Evolutionary conservation across 1,139 yeast species (phyloP), one percentile per base, ranked within the genome.

Genomic region (Zygoascus sp.): DNA sequence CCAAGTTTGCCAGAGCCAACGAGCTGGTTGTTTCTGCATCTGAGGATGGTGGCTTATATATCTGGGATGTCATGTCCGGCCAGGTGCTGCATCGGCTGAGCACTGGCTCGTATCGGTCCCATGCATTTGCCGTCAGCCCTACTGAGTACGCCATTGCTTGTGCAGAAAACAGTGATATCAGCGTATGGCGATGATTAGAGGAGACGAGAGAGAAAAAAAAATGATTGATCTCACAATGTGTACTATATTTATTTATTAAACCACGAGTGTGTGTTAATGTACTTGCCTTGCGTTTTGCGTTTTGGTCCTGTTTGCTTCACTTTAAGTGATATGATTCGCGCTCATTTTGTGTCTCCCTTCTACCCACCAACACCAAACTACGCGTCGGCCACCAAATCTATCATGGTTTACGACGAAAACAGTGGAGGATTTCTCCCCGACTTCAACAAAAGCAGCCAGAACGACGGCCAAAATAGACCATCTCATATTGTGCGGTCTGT

Each of bases 31-130:
- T 87, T 0, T 83, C 95, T 3, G 95, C 94, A 0, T 78, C 95
- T 5, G 96, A 88, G 61, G 96, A 88, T 63, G 96, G 96, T 44
- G 82, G 81, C 55, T 77, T 89, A 44, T 86, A 84, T 62, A 79
- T 86, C 19, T 89, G 96, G 96, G 95, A 88, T 62, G 77, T 83
- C 36, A 75, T 75, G 23, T 81, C 92, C 5, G 96, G 95, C 0
- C 58, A 51, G 2, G 23, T 56, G 5, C 42, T 50, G 23, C 21
- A 41, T 10, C 32, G 35, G 21, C 38, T 48, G 15, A 10, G 41
- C n/a, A 37, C 15, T 5, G 17, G 34, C 11, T 30, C 15, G 13
- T 16, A n/a, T 16, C 16, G 21, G 5, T 40, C 36, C 3, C 36
- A 30, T 30, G 35, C 35, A 11, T 28, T 40, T 19, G 36, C 35